Conservation (phyloP, 164 flowering plant genomes). For the Saururus chinensis region DNA sequence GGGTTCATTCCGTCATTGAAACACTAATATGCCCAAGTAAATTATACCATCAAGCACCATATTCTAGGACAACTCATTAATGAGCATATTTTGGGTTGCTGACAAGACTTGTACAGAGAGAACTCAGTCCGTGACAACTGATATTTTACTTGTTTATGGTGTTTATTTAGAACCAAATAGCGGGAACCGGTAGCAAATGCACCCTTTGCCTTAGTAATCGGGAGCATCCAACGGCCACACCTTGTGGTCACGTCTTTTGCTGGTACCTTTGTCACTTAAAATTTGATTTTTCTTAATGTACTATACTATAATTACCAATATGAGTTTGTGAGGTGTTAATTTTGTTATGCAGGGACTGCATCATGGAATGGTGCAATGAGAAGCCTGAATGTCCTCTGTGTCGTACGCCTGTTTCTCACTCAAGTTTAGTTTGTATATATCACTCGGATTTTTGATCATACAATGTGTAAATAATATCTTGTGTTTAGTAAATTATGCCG, state of each 20-base stretch:
- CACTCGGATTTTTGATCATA: constrained; percentile 69
- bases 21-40: not conserved
- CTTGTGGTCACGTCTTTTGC: constrained; percentile 98
- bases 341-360: constrained; percentile 62
- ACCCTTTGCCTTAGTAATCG: constrained; percentile 82
- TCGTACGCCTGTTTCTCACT: constrained; percentile 80
- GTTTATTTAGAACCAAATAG: constrained; percentile 35
- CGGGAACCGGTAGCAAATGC: constrained; percentile 59
- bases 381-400: constrained; percentile 98
- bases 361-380: constrained; percentile 99
- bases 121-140: not conserved
- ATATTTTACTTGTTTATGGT: not conserved
- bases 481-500: no score
- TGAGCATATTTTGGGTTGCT: not conserved
- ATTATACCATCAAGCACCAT: not conserved
- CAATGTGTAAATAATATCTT: not conserved
- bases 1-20: not conserved
- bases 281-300: not conserved
- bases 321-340: not conserved
- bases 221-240: constrained; percentile 90
- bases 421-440: constrained; percentile 79
- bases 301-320: no score
- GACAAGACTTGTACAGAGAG: not conserved
- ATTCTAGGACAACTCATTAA: not conserved
- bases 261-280: constrained; percentile 33